These are phyloP conservation scores for Pseudocercospora musae DNA, from an alignment of 2,329 filamentous ascomycete genomes.

Conservation along the genomic window DNA sequence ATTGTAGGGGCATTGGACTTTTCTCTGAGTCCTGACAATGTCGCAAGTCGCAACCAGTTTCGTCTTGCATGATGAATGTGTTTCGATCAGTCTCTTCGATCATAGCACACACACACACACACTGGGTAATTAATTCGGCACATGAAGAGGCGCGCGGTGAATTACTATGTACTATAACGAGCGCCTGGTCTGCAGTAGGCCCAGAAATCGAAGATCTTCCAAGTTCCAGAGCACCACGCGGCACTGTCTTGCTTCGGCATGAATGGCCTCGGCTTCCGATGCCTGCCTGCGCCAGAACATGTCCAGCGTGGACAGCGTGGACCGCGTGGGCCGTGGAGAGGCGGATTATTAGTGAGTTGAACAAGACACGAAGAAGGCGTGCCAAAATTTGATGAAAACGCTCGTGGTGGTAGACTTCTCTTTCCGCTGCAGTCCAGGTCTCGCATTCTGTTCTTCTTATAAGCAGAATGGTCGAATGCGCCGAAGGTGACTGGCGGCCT, in stretches of 20 bases:
- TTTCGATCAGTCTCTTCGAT: not conserved
- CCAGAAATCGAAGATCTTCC: not conserved
- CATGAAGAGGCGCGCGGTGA: not conserved
- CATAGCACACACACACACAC: too few species aligned
- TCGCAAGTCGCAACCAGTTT: not conserved
- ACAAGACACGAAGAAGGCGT: not conserved
- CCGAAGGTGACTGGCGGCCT: not conserved
- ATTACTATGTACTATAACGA: not conserved
- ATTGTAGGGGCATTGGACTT: not conserved
- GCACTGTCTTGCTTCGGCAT: not conserved
- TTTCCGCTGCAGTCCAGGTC: too few species aligned
- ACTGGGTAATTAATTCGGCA: too few species aligned
- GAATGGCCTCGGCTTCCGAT: not conserved
- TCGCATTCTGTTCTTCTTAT: too few species aligned
- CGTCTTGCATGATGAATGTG: not conserved
- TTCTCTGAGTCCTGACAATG: not conserved
- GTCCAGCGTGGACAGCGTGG: not conserved
- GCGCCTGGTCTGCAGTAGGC: not conserved
- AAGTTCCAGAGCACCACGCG: not conserved
- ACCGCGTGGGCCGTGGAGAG: not conserved
- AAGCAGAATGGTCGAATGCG: not conserved
- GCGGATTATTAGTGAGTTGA: too few species aligned
- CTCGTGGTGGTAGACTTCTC: too few species aligned
- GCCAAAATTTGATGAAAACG: too few species aligned
- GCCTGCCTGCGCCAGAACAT: not conserved